Percentiles rank a stretch among this genome's conserved stretches.
Evolutionary conservation across 345 rosid species (phyloP).

Genomic region (Eucalyptus cloeziana): DNA sequence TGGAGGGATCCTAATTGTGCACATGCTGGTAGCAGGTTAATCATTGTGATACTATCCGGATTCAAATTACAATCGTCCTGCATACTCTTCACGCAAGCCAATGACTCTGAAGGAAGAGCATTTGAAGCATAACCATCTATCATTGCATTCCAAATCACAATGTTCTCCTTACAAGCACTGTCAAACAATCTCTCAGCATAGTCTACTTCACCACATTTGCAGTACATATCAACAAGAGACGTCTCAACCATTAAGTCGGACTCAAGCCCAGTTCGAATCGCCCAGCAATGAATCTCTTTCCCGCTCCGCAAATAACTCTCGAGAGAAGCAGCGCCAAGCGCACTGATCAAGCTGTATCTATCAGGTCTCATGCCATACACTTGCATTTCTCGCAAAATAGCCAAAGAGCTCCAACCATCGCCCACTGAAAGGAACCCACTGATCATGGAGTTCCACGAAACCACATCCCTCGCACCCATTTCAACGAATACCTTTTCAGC

Average conservation of each 20-base stretch:
- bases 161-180: slow-evolving; percentile 19
- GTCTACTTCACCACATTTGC: slow-evolving; percentile 37
- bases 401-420: slow-evolving; percentile 29
- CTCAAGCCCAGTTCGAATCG: slow-evolving; percentile 30
- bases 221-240: slow-evolving; percentile 55
- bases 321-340: slow-evolving; percentile 42
- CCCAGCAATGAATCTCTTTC: slow-evolving; percentile 67
- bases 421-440: slow-evolving; percentile 48
- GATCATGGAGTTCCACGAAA: slow-evolving; percentile 80
- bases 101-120: slow-evolving; percentile 19
- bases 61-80: slow-evolving; percentile 20
- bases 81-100: slow-evolving; percentile 42
- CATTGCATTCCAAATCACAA: slow-evolving; percentile 74
- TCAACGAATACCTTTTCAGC: slow-evolving; percentile 57
- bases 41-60: slow-evolving; percentile 51
- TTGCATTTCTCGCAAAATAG: slow-evolving; percentile 32
- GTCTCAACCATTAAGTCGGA: slow-evolving; percentile 48
- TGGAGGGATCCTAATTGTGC: slow-evolving; percentile 16
- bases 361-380: slow-evolving; percentile 26
- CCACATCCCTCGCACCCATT: slow-evolving; percentile 57
- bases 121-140: slow-evolving; percentile 42
- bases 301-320: slow-evolving; percentile 21
- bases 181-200: slow-evolving; percentile 51
- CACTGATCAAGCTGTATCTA: slow-evolving; percentile 38
- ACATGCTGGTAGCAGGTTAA: slow-evolving; percentile 64